Percentiles rank a stretch among this genome's conserved stretches.
phyloP scores from a whole-genome alignment of 1,139 yeast species.

The Debaryomyces coudertii region DNA sequence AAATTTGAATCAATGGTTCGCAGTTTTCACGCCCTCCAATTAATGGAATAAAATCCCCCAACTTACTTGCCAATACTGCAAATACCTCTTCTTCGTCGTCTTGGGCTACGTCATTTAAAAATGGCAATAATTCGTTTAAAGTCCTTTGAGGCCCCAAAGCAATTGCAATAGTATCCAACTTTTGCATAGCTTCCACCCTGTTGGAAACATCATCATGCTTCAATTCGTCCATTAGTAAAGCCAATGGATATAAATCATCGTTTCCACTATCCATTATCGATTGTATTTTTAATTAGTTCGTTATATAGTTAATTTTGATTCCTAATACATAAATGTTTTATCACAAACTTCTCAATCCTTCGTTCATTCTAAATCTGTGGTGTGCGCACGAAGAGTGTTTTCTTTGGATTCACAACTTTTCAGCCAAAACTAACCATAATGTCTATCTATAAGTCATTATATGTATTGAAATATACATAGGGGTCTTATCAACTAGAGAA shows the following conservation, averaged over 20 bases:
- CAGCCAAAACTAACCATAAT: not conserved
- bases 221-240: slow-evolving; percentile 94
- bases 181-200: slow-evolving; percentile 93
- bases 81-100: slow-evolving; percentile 99
- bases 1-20: slow-evolving; percentile 77
- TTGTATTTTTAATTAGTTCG: slow-evolving; percentile 1
- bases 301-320: slow-evolving; percentile 5
- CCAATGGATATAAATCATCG: slow-evolving; percentile 89
- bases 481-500: no score
- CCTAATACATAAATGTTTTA: not conserved
- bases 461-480: not conserved
- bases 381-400: slow-evolving; percentile 2
- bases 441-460: not conserved
- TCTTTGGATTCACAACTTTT: slow-evolving; percentile 2
- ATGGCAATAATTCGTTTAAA: slow-evolving; percentile 84
- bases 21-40: slow-evolving; percentile 87
- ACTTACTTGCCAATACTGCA: slow-evolving; percentile 87
- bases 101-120: slow-evolving; percentile 84
- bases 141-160: slow-evolving; percentile 96
- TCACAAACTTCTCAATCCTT: slow-evolving; percentile 10
- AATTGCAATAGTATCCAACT: slow-evolving; percentile 89
- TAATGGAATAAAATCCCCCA: slow-evolving; percentile 81
- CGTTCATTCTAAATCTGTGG: slow-evolving; percentile 7
- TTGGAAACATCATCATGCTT: slow-evolving; percentile 92
- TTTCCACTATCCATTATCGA: slow-evolving; percentile 40